phyloP scores from a whole-genome alignment of 176 grass and related monocot genomes.

The Puccinellia tenuiflora region DNA sequence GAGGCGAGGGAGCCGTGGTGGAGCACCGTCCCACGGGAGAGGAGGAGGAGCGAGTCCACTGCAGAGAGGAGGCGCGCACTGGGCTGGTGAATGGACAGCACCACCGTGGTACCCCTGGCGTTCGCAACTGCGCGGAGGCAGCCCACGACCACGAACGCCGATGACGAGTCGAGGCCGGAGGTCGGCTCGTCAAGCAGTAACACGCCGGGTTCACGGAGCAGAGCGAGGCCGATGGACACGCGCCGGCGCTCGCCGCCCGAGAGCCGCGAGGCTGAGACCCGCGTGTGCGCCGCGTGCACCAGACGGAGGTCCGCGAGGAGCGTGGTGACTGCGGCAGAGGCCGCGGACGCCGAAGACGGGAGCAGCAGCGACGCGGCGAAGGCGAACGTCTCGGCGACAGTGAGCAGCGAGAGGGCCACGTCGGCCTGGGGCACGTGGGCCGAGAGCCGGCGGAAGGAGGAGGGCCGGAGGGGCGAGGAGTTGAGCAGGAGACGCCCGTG shows the following conservation, averaged over 20 bases:
- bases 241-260: slow-evolving; percentile 86
- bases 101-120: slow-evolving; percentile 49
- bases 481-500: slow-evolving; percentile 63
- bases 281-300: slow-evolving; percentile 53
- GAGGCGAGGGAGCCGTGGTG: slow-evolving; percentile 76
- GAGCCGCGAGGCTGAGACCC: slow-evolving; percentile 48
- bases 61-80: slow-evolving; percentile 81
- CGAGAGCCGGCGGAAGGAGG: slow-evolving; percentile 68
- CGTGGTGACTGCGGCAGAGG: slow-evolving; percentile 19
- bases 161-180: slow-evolving; percentile 78
- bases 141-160: slow-evolving; percentile 65
- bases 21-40: slow-evolving; percentile 73
- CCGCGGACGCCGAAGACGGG: not conserved
- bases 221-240: slow-evolving; percentile 78
- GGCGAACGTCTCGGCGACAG: slow-evolving; percentile 76
- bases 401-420: slow-evolving; percentile 65
- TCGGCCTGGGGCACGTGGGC: slow-evolving; percentile 79
- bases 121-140: slow-evolving; percentile 65
- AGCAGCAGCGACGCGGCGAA: slow-evolving; percentile 76
- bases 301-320: slow-evolving; percentile 67
- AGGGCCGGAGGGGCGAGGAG: slow-evolving; percentile 41
- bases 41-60: slow-evolving; percentile 80
- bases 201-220: slow-evolving; percentile 63
- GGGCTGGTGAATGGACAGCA: slow-evolving; percentile 89
- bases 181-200: slow-evolving; percentile 95